Base-by-base conservation (phyloP, 371 early-diverging fungal genomes). In the Smittium mucronatum region DNA sequence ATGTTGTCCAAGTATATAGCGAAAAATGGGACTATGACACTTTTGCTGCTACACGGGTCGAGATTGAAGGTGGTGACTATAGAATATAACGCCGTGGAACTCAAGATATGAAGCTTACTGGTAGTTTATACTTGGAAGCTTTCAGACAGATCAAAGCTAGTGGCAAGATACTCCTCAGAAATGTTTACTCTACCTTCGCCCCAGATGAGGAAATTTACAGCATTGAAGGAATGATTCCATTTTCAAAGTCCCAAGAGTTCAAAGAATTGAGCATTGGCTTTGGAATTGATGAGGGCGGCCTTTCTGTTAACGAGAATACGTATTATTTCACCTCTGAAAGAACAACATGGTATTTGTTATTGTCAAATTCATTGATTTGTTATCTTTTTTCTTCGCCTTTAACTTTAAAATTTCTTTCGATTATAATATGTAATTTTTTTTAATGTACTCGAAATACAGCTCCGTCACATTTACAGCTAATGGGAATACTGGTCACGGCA, bases 91-190 rank as follows among this genome's bases (percentile, higher is more conserved):
- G 90, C 25, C 86, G 93, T 58, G 93, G 92, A 0, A 70, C 89
- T 15, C 91, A 92, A 75, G 93, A 92, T 74, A 92, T 91, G 92
- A 92, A 92, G 76, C 88, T 88, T 74, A 89, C 90, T 61, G 92
- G 92, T 28, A 69, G 69, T 32, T 63, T 63, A n/a, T 90, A 89
- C 75, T 80, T 90, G 58, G 91, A 92, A 75, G 91, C 89, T 34
- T 79, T 91, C 57, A 80, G 91, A 1, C 70, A 69, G n/a, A 81
- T 88, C 35, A 80, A 83, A 71, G 70, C 70, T 0, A 70, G 72
- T 31, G 86, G 85, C 28, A 75, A 67, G 71, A 75, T 78, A 70
- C 84, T 85, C 30, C 75, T 73, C 69, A 81, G 89, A 36, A 89
- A 87, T 28, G 78, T 91, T 34, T 89, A 89, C 70, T 71, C 86